Base-by-base conservation (phyloP, 2,329 filamentous ascomycete genomes). In the Trichoderma atroviride region DNA sequence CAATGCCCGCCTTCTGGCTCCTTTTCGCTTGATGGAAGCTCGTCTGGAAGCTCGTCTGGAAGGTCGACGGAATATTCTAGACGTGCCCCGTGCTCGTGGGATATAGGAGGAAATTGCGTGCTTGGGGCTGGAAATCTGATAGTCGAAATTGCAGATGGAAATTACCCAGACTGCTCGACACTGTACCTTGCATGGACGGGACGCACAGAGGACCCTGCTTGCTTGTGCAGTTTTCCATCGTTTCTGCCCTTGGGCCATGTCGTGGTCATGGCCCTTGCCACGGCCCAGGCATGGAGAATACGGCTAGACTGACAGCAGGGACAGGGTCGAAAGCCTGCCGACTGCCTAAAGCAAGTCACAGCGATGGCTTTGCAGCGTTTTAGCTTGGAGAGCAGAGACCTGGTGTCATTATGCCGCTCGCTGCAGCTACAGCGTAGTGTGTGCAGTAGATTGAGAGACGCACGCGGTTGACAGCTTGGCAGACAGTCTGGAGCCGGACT, bases 121-220 rank as follows among this genome's bases (percentile, higher is more conserved):
- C 16, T n/a, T 3, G 14, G 63, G n/a, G n/a, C 22, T n/a, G 64
- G 53, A 56, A 59, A 59, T 58, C 31, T 67, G 55, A 11, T 33
- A n/a, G 47, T 29, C 64, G 64, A 67, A 52, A 67, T 67, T 67
- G 40, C 37, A n/a, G 37, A 27, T 29, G 22, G 35, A 37, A 52
- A 57, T 31, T 37, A 57, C 24, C 16, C 19, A 65, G 52, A 52
- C 24, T 52, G 27, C 35, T 31, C 33, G 35, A 40, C 50, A 66
- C 27, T 31, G 61, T 67, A 50, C 64, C 64, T 67, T 67, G 64
- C 64, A 67, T 67, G 64, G 40, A 67, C 47, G 52, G 63, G 37
- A 57, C 63, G 29, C n/a, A 50, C 40, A 58, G 53, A 19, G 63
- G 22, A 50, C 52, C 63, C 40, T 57, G 63, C 53, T 33, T 57